Evolutionary conservation across 352 stramenopile genomes (phyloP), one percentile per base, ranked within the genome.

Genomic region (Peronospora belbahrii): DNA sequence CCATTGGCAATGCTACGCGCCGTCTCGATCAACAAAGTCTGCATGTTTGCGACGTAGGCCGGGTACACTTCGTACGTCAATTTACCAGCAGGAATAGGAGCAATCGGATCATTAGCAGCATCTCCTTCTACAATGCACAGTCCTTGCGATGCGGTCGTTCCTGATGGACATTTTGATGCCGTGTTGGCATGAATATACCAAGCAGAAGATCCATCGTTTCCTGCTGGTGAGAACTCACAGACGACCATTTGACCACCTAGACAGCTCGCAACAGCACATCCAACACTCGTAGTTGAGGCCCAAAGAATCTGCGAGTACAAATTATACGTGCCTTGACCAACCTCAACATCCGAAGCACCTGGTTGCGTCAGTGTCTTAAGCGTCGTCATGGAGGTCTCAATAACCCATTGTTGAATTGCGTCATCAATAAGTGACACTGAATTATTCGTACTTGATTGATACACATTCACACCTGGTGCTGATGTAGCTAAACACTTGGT

Each of bases 251-350:
- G 59, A 10, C 62, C 60, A 18, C 46, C 42, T 1, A 50, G 37
- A 31, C 77, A 88, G 20, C 57, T 69, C 7, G 65, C 60, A 30
- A 49, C 69, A 4, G 66, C 72, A 47, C 77, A 88, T n/a, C 77
- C 77, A 11, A 88, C 70, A 15, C 71, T 58, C 38, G 65, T 79
- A 1, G 72, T 86, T 15, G 59, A 34, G 4, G 67, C 53, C 77
- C 77, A 88, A n/a, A 88, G 45, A 25, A 85, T 56, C 62, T 86
- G 77, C 45, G 77, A 88, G 51, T 88, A 88, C 31, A 74, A 69
- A 55, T 78, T 84, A 56, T 88, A 86, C 7, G 67, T 62, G 17
- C 73, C 73, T 2, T 62, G 57, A 44, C 77, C 77, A 14, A 88
- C 64, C 0, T 54, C 45, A 0, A 82, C 59, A n/a, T 67, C 72